Base-by-base conservation (phyloP, 129 eudicot species). In the Ambrosia artemisiifolia region DNA sequence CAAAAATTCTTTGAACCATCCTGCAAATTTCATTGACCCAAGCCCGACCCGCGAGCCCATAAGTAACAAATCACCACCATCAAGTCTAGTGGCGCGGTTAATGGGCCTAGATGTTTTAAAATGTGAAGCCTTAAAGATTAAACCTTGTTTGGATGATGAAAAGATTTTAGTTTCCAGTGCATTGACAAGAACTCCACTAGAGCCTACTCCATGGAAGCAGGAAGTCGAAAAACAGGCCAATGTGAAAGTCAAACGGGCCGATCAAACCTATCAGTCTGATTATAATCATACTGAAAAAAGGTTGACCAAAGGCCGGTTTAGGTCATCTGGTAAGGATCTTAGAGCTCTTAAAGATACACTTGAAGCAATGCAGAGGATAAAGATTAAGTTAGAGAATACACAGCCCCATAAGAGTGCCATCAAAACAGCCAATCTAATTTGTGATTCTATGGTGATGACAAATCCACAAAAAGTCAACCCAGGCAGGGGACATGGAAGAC, bases 301-400 rank as follows among this genome's bases (percentile, higher is more conserved):
- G 81, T 81, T 94, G 86, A 75, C 84, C 3, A 89, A 83, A 20
- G 82, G 86, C n/a, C 91, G 88, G 79, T 94, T 90, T 82, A 84
- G 74, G 69, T 84, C 72, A 65, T 94, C 99, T 1, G 97, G 99
- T 17, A 94, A 94, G 81, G 97, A 94, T 85, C 93, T 90, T 61
- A 83, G 97, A 79, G 99, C 96, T 57, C 89, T 94, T 16, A 94
- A 94, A 77, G 97, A 94, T 78, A 90, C 90, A 67, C 93, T 90
- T 38, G 97, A 94, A 75, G 87, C 99, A 75, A 88, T 94, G 83
- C 83, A 88, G 69, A 84, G 79, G 59, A 86, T 83, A 57, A 84
- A 85, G 66, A 80, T 73, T 67, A 79, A 46, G 71, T 63, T 79
- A 40, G 92, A 84, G 75, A 67, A 64, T 4, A 67, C 70, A 49